Conservation (phyloP, 768 basidiomycete species). For the Lanmaoa pseudosensibilis region DNA sequence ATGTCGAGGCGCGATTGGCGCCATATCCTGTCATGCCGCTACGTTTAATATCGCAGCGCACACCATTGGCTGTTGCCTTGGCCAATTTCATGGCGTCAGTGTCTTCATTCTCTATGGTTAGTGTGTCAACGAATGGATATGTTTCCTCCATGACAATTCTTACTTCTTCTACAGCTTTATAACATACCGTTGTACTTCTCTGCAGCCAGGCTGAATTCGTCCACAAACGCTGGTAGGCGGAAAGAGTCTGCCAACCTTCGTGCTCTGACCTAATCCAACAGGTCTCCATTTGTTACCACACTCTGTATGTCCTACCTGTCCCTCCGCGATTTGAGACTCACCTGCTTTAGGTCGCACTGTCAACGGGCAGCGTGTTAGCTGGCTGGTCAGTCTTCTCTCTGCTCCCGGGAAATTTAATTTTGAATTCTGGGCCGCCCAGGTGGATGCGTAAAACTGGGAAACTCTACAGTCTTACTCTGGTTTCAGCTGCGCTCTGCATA, state of each 20-base stretch:
- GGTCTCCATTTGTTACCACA: constrained; percentile 89
- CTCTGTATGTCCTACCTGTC: constrained; percentile 53
- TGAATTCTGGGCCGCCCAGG: constrained; percentile 43
- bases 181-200: constrained; percentile 90
- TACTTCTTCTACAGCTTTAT: constrained; percentile 55
- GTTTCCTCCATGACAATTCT: constrained; percentile 1
- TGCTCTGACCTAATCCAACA: constrained; percentile 31
- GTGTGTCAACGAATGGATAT: constrained; percentile 9
- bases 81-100: constrained; percentile 78
- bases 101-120: constrained; percentile 77
- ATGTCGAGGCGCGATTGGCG: constrained; percentile 77
- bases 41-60: constrained; percentile 70
- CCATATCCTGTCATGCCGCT: constrained; percentile 91
- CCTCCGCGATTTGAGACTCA: constrained; percentile 12
- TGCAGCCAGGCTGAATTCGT: constrained; percentile 67
- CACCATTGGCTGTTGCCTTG: constrained; percentile 77
- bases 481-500: constrained; percentile 60
- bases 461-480: constrained; percentile 72
- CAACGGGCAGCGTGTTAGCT: constrained; percentile 81
- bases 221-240: constrained; percentile 67
- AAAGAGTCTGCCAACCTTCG: not conserved
- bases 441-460: constrained; percentile 85
- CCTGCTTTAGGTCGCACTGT: constrained; percentile 64
- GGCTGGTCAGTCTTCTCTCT: constrained; percentile 61
- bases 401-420: constrained; percentile 1